Conservation (phyloP, 2,329 filamentous ascomycete genomes). For the Stagonosporopsis tanaceti region DNA sequence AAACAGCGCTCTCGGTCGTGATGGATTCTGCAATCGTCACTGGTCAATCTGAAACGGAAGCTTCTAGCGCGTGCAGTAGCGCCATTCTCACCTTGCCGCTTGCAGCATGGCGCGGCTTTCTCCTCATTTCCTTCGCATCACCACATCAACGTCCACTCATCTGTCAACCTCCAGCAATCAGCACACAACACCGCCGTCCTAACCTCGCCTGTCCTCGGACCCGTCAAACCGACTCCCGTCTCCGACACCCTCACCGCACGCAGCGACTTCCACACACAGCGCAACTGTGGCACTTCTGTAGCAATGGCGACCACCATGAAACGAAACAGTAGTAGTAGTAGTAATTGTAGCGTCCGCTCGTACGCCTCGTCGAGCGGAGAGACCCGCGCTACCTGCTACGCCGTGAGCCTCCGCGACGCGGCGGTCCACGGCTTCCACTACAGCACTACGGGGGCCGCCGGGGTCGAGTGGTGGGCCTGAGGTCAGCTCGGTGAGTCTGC, state of each 20-base stretch:
- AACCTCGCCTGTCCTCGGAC: constrained; percentile 16
- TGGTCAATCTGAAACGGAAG: constrained; percentile 2
- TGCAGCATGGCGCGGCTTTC: constrained; percentile 4
- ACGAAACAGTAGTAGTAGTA: constrained; percentile 74
- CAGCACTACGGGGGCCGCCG: constrained; percentile 89
- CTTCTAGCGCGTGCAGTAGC: constrained; percentile 14
- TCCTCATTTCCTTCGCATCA: constrained; percentile 28
- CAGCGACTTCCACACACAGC: constrained; percentile 16
- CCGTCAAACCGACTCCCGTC: constrained; percentile 10
- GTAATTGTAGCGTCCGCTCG: constrained; percentile 65
- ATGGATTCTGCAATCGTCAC: not conserved
- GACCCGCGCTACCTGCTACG: constrained; percentile 91
- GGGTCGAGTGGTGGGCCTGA: constrained; percentile 57
- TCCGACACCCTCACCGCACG: constrained; percentile 7
- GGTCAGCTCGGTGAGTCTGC: constrained; percentile 52
- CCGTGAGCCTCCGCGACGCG: constrained; percentile 68
- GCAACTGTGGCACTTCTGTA: constrained; percentile 57
- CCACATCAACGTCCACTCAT: constrained; percentile 23
- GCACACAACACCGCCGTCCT: constrained; percentile 1
- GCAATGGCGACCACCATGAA: constrained; percentile 75
- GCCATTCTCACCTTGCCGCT: not conserved
- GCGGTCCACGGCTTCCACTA: constrained; percentile 88
- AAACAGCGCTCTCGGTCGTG: not conserved
- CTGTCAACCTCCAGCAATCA: constrained; percentile 2
- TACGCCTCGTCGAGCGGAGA: constrained; percentile 71